These are phyloP conservation scores for Gracilaria vermiculophylla DNA, from an alignment of 23 red algal genomes.

Conservation along the genomic window DNA sequence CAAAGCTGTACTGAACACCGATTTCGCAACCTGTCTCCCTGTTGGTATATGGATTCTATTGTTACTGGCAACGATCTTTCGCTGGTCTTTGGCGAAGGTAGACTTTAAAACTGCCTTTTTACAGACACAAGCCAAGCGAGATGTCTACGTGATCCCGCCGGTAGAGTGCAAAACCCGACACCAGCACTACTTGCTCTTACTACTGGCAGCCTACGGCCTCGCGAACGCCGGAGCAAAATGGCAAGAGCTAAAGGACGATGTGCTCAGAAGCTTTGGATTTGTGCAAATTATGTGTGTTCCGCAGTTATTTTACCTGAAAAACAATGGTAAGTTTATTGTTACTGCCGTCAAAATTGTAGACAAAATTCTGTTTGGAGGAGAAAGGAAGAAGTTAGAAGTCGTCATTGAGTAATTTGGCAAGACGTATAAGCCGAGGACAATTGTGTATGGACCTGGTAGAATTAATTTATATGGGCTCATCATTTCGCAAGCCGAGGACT, in stretches of 20 bases:
- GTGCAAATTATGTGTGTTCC: background rate
- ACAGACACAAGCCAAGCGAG: slow-evolving; percentile 22
- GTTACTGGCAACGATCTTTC: background rate
- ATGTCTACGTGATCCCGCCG: slow-evolving; percentile 39
- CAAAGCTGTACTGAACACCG: slow-evolving; percentile 22
- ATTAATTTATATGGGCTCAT: too few species aligned
- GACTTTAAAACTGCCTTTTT: slow-evolving; percentile 41
- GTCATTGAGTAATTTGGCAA: background rate
- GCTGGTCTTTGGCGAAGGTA: background rate
- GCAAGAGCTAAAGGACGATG: slow-evolving; percentile 17
- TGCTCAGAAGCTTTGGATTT: background rate
- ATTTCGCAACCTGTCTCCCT: slow-evolving; percentile 27
- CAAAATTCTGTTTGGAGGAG: slow-evolving; percentile 14
- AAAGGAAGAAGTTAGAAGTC: background rate
- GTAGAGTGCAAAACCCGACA: background rate
- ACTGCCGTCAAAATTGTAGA: slow-evolving; percentile 42
- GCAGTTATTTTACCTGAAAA: background rate
- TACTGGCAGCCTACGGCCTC: slow-evolving; percentile 19
- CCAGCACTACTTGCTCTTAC: slow-evolving; percentile 15
- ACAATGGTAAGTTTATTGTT: background rate
- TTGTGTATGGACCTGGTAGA: slow-evolving; percentile 32
- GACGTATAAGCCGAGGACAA: background rate
- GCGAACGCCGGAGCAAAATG: slow-evolving; percentile 37
- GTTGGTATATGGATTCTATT: slow-evolving; percentile 12
- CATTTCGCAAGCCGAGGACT: too few species aligned